A percentile compares a stretch with the other conserved stretches of the same genome.
Conservation (phyloP, 2,329 filamentous ascomycete species). For the Hypoxylon sp. region DNA sequence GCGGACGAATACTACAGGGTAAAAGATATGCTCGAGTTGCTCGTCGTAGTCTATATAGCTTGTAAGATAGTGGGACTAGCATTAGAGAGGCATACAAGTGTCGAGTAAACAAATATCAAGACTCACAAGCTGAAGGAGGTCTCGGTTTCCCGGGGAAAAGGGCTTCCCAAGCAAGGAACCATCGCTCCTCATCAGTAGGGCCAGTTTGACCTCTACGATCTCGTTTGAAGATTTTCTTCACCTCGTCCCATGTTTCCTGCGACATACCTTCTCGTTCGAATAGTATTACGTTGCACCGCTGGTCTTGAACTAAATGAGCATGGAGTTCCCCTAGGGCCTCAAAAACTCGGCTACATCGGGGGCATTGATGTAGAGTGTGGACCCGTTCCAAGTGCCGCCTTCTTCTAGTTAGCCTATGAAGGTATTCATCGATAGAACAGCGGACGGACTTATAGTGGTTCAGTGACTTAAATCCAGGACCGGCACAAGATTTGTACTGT, state of each 20-base stretch:
- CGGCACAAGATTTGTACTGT: slow-evolving; percentile 19
- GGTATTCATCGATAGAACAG: neutral
- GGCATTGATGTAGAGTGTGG: slow-evolving; percentile 19
- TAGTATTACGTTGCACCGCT: slow-evolving; percentile 3
- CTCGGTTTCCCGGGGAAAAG: slow-evolving; percentile 21
- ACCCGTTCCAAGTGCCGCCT: slow-evolving; percentile 21
- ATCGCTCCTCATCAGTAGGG: slow-evolving; percentile 19
- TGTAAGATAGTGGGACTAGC: neutral
- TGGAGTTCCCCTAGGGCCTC: slow-evolving; percentile 7
- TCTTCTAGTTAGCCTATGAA: slow-evolving; percentile 5
- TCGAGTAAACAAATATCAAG: neutral
- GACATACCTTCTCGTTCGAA: slow-evolving; percentile 23
- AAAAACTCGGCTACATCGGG: slow-evolving; percentile 7
- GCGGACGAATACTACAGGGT: slow-evolving; percentile 1
- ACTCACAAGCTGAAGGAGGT: slow-evolving; percentile 23
- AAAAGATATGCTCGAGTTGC: neutral
- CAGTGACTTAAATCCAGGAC: slow-evolving; percentile 16
- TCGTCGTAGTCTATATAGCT: slow-evolving; percentile 19
- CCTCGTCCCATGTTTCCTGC: slow-evolving; percentile 14
- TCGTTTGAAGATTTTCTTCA: slow-evolving; percentile 14
- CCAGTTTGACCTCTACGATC: slow-evolving; percentile 6
- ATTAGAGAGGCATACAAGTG: neutral
- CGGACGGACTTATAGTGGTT: slow-evolving; percentile 31
- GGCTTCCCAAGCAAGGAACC: slow-evolving; percentile 22
- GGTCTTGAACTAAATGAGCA: slow-evolving; percentile 17